These are phyloP conservation scores for Chaetoceros muelleri DNA, from an alignment of 108 stramenopile species.

Conservation along the genomic window DNA sequence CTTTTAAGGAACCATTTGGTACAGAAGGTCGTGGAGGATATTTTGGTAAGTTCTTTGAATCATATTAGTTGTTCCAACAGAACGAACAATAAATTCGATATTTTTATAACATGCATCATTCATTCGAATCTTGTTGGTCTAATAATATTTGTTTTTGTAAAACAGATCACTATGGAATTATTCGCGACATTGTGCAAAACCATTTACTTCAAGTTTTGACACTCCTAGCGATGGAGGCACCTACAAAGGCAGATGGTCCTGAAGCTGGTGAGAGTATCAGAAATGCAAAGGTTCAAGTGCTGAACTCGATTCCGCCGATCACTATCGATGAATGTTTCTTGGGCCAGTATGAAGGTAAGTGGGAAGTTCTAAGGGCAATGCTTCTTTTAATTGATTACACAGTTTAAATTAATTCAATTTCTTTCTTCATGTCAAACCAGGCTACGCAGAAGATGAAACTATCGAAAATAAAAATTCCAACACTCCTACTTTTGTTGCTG, in stretches of 20 bases:
- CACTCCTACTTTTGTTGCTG: constrained; percentile 86
- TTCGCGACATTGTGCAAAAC: constrained; percentile 88
- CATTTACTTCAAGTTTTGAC: constrained; percentile 90
- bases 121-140: constrained; percentile 4
- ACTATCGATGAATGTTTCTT: constrained; percentile 74
- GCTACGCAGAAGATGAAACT: constrained; percentile 82
- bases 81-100: neutral
- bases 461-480: constrained; percentile 80
- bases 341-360: constrained; percentile 96
- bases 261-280: constrained; percentile 77
- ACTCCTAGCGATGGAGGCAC: constrained; percentile 75
- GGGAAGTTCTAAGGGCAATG: too few species aligned
- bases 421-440: too few species aligned
- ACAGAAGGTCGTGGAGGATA: constrained; percentile 92
- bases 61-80: neutral
- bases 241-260: constrained; percentile 58
- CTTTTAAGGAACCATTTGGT: constrained; percentile 83
- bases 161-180: constrained; percentile 69
- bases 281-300: constrained; percentile 89
- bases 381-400: too few species aligned
- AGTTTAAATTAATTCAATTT: too few species aligned
- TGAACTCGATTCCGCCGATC: constrained; percentile 73
- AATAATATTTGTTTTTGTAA: neutral
- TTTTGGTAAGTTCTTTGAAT: constrained; percentile 47
- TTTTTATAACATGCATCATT: neutral